Evolutionary conservation across 1,139 yeast genomes (phyloP), one percentile per base, ranked within the genome.

Genomic region (Kodamaea anthophila): DNA sequence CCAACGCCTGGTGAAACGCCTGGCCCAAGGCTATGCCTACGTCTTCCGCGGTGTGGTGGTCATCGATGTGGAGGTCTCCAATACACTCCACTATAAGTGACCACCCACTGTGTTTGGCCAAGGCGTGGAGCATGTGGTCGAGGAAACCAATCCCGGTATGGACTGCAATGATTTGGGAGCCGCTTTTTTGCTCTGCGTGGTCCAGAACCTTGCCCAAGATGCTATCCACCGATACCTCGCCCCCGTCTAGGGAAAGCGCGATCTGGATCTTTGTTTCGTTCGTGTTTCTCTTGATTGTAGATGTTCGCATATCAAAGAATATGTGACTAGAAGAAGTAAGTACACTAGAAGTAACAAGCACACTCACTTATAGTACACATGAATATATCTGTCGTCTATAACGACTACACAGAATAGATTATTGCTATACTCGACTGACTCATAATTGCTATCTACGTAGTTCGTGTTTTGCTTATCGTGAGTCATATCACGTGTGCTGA

Each of bases 51-150:
- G 95, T 79, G 55, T 91, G 98, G 55, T 91, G 98, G 58, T 91
- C 98, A 53, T 91, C 98, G 32, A 91, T 88, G 55, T 87, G 94
- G 49, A 87, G 65, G 53, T 91, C 98, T 22, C 98, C 98, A 38
- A 82, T 71, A 58, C 97, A 88, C 50, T 84, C 94, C 15, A 91
- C 72, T 19, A 84, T 65, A 38, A 91, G 56, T 13, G 96, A 85
- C 98, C 98, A 91, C 9, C 98, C 98, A 1, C 93, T 69, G 57
- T 91, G 98, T 52, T 91, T 91, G 24, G 97, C 96, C 44, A 91
- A 67, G 0, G 98, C 98, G 49, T 88, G 96, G 26, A 91, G 66
- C 98, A 91, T 91, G 56, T 91, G 98, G 60, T 91, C 98, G 38
- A 91, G 65, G 53, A 91, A 91, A 2, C 98, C 98, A 33, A 91